Evolutionary conservation across 192 early-diverging fungal genomes (phyloP).

Genomic region (Backusella sp.): DNA sequence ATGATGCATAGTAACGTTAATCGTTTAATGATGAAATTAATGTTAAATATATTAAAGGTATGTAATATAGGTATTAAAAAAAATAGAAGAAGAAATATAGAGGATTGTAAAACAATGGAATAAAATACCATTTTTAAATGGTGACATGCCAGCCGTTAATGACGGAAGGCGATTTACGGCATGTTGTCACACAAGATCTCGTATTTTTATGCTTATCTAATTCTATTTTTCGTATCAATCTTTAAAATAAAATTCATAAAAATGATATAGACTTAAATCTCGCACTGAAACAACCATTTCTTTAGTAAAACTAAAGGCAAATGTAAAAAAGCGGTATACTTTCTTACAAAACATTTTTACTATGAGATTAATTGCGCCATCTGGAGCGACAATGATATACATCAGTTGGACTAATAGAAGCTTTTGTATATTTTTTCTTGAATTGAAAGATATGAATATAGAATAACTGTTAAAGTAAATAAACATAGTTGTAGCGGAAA

Average conservation of each 20-base stretch:
- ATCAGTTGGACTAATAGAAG: neutral
- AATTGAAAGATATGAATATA: neutral
- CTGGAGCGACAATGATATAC: neutral
- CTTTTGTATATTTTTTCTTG: neutral
- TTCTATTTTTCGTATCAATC: neutral
- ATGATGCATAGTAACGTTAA: neutral
- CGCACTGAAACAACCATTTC: neutral
- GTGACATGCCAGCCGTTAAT: neutral
- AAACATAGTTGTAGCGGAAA: neutral
- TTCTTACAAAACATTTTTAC: neutral
- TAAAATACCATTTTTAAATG: neutral
- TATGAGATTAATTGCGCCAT: neutral
- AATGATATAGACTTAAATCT: neutral
- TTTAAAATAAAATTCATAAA: neutral
- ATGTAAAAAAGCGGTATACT: neutral
- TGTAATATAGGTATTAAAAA: neutral
- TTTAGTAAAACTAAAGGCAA: neutral
- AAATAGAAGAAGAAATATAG: neutral
- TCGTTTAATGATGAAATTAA: neutral
- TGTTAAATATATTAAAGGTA: too few relatives aligned
- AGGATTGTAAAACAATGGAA: neutral
- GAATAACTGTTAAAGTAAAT: too few relatives aligned
- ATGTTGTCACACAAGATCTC: neutral
- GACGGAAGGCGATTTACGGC: neutral
- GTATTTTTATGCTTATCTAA: neutral